Base-by-base conservation (phyloP, 306 rosid genomes). In the Cicer yamashitae region DNA sequence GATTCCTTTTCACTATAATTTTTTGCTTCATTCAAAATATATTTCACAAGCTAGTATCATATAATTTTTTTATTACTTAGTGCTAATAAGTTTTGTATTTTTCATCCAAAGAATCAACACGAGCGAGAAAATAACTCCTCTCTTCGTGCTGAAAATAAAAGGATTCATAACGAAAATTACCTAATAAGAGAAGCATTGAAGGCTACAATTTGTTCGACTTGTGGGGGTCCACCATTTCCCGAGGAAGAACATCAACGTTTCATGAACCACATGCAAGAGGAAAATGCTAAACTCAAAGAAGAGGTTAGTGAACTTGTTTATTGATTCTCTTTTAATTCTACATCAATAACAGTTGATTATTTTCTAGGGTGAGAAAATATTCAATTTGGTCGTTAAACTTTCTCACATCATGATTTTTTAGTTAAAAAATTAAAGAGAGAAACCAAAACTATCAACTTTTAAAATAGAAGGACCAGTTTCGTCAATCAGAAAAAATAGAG, bases 141-240 rank as follows among this genome's bases (percentile, higher is more conserved):
- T 12, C 96, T 93, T 62, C 84, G 96, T 0, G 5, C 74, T 0
- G 91, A 94, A 72, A 94, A 91, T 38, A 90, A 88, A 17, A 91
- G 75, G 50, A 87, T 94, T 11, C 79, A 43, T 6, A 71, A 71
- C 3, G 98, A 94, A 73, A 91, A 88, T 34, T 3, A 30, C 5
- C 67, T 85, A 2, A 82, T 89, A n/a, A 78, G 30, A 72, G 94
- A 91, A 41, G 86, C 87, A 2, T 52, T 89, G 43, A 84, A 82
- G 72, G 81, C 51, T 57, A 80, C 81, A 18, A 7, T 63, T 10
- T 93, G 98, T 66, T 69, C 81, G 8, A 7, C 89, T 13, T 91
- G 98, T 86, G 89, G 93, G 13, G 96, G 89, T 67, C 84, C 87
- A 8, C 77, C 88, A 3, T 53, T 60, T 77, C 82, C 83, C 9